These are phyloP conservation scores for Recurvomyces mirabilis DNA, from an alignment of 495 filamentous ascomycete genomes.

Conservation along the genomic window DNA sequence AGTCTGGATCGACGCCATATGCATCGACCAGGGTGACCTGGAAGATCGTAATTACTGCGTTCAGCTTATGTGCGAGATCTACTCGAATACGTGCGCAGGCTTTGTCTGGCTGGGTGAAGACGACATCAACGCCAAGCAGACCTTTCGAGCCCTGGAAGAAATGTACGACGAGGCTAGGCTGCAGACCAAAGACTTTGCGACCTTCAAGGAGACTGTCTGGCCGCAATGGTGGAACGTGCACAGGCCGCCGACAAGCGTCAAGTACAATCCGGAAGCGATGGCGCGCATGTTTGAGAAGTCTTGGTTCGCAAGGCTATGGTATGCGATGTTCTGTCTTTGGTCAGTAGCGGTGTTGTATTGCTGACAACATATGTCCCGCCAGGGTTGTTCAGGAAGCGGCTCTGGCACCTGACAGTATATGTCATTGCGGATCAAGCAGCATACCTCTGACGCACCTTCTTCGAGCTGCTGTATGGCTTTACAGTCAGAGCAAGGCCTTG, in stretches of 20 bases:
- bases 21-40: too few species aligned
- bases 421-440: neutral
- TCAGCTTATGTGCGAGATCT: slow-evolving; percentile 1
- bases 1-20: too few species aligned
- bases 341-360: neutral
- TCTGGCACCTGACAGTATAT: neutral
- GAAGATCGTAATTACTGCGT: neutral
- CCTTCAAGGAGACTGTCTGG: slow-evolving; percentile 3
- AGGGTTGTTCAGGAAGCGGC: slow-evolving; percentile 1
- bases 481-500: neutral
- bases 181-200: neutral
- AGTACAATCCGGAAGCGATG: neutral
- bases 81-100: neutral
- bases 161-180: neutral
- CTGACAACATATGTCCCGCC: neutral
- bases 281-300: neutral
- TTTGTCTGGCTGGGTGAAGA: neutral
- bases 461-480: neutral
- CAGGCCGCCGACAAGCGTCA: neutral
- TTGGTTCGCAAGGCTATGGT: slow-evolving; percentile 1
- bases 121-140: neutral
- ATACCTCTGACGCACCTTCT: neutral
- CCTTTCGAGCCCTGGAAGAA: neutral
- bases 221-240: neutral
- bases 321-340: neutral